Conservation (phyloP, 148 eudicot species). For the Persicaria tinctoria region DNA sequence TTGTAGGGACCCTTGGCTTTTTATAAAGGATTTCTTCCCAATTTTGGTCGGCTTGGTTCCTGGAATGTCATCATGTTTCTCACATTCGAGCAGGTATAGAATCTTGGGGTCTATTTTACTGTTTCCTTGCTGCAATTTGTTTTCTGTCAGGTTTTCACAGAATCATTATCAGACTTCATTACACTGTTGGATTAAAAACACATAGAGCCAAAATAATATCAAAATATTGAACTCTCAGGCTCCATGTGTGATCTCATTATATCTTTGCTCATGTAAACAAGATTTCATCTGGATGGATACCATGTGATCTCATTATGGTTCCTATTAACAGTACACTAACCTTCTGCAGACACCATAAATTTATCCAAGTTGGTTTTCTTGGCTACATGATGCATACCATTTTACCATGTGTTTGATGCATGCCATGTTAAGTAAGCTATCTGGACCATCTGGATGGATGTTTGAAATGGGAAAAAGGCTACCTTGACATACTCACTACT, state of each 20-base stretch:
- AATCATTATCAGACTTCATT: not conserved
- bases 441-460: constrained; percentile 1
- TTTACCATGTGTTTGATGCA: not conserved
- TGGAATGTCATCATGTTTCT: constrained; percentile 88
- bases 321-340: not conserved
- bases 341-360: not conserved
- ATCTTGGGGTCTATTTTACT: not conserved
- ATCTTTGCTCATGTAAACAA: not conserved
- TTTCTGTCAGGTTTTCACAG: not conserved
- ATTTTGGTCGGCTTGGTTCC: constrained; percentile 74
- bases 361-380: not conserved
- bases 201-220: not conserved
- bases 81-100: constrained; percentile 75
- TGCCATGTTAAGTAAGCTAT: not conserved
- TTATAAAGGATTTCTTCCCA: constrained; percentile 83
- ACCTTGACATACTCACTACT: not conserved
- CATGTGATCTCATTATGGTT: no score
- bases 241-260: not conserved
- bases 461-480: not conserved
- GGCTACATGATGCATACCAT: not conserved
- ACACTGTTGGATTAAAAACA: not conserved
- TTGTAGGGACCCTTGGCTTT: constrained; percentile 81
- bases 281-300: not conserved
- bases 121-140: not conserved
- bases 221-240: not conserved